A percentile compares a stretch with the other conserved stretches of the same genome.
phyloP scores from a whole-genome alignment of 1,284 basidiomycete species.

The Cutaneotrichosporon sp. region DNA sequence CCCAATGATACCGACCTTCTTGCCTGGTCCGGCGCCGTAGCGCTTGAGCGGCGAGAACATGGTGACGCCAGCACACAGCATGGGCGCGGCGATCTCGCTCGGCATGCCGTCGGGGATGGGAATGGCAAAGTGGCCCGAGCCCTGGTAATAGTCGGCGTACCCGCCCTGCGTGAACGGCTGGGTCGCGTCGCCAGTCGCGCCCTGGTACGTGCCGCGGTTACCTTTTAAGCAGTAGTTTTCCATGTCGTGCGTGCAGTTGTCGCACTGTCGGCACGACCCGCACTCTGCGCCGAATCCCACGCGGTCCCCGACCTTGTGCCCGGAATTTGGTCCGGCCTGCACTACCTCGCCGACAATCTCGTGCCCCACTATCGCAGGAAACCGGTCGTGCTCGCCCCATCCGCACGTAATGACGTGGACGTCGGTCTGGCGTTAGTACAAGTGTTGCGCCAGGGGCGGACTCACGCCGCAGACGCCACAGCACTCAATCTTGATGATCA shows the following conservation, averaged over 20 bases:
- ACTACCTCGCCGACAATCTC: conserved; percentile 51
- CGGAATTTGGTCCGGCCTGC: conserved; percentile 46
- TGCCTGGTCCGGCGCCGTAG: conserved; percentile 61
- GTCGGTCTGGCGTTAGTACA: conserved; percentile 18
- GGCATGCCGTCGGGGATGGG: conserved; percentile 59
- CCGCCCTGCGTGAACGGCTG: conserved; percentile 24
- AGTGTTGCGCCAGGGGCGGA: not conserved
- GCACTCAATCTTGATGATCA: conserved; percentile 24
- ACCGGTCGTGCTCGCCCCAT: conserved; percentile 19
- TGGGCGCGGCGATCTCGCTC: conserved; percentile 53
- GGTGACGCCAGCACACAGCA: conserved; percentile 61
- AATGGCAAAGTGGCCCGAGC: conserved; percentile 63
- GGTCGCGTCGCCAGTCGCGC: conserved; percentile 15
- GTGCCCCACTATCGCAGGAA: conserved; percentile 45
- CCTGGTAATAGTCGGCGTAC: conserved; percentile 42
- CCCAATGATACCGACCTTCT: conserved; percentile 63
- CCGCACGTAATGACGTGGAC: conserved; percentile 29
- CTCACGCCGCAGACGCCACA: conserved; percentile 21
- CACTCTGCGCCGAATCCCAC: conserved; percentile 63
- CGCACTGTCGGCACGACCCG: conserved; percentile 54
- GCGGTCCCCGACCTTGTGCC: conserved; percentile 58
- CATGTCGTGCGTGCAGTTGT: conserved; percentile 55
- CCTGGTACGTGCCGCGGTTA: conserved; percentile 16
- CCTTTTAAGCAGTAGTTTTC: conserved; percentile 54
- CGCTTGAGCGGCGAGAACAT: conserved; percentile 61